Base-by-base conservation (phyloP, 1,284 basidiomycete genomes). In the Ustilago tritici region DNA sequence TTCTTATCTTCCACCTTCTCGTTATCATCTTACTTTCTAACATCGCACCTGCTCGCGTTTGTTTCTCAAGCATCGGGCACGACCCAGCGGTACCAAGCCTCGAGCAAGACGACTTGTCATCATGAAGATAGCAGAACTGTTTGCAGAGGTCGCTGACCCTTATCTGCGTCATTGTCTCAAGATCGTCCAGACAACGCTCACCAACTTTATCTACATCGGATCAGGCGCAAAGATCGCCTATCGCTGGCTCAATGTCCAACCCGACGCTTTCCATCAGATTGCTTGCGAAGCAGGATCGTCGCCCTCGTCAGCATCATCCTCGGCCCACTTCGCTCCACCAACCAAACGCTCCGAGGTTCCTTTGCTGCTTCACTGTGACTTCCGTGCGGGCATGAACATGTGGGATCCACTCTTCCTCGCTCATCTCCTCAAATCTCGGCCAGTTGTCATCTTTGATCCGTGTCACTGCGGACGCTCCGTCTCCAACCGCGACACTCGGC, bases 391-490 rank as follows among this genome's bases (percentile, higher is more conserved):
- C 47, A 72, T 72, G 70, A 65, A 72, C 50, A 67, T 72, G 64
- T 72, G 70, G 70, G 70, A 72, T 43, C 70, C 70, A 31, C 65
- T 80, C 72, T 63, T 80, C 66, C 69, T 80, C 40, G 60, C 76
- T 49, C 61, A 80, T 28, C 67, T 80, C 38, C 59, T 80, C 56
- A 56, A 66, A 68, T 52, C 72, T 64, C 79, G 70, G 28, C 70
- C 70, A 2, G 41, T 72, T 7, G 52, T 72, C 65, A 72, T 72
- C 61, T 72, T 72, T 43, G 70, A 72, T 23, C 70, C 70, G 7
- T 72, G 70, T 23, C 70, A 72, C 56, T 72, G 70, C 57, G 65
- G 70, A 15, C 53, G 65, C 31, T 72, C 70, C 35, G 61, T 72
- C 41, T 72, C 65, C 28, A 67, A 72, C 31, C 70, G 70, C 32